These are phyloP conservation scores for Metschnikowia vanudenii DNA, from an alignment of 805 yeast genomes.

Conservation along the genomic window DNA sequence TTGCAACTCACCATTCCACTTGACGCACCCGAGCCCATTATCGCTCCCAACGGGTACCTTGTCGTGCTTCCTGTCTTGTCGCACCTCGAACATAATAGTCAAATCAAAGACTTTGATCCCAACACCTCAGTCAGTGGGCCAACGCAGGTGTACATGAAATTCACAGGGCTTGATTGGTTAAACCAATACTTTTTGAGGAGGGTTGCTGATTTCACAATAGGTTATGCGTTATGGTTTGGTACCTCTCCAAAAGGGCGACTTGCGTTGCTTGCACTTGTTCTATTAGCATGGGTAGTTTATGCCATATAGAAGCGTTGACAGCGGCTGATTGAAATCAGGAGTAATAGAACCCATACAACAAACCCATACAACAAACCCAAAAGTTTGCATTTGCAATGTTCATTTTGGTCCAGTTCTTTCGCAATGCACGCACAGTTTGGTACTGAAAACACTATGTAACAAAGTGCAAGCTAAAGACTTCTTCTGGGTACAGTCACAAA, in stretches of 20 bases:
- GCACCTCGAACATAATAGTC: conserved; percentile 7
- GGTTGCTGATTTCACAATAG: conserved; percentile 30
- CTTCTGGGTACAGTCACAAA: too few species aligned
- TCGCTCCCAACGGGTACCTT: conserved; percentile 18
- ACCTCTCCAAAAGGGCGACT: conserved; percentile 36
- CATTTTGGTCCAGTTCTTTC: too few species aligned
- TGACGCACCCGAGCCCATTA: conserved; percentile 31
- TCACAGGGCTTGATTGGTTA: conserved; percentile 32
- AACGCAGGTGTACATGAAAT: conserved; percentile 37
- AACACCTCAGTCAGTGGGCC: conserved; percentile 35
- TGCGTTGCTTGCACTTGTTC: conserved; percentile 18
- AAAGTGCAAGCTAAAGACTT: too few species aligned
- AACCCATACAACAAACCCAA: too few species aligned
- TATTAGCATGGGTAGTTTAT: conserved; percentile 16
- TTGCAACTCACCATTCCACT: conserved; percentile 49
- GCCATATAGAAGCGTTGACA: conserved; percentile 1
- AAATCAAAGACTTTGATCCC: conserved; percentile 11
- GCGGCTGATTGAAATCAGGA: too few species aligned
- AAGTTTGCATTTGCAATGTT: too few species aligned
- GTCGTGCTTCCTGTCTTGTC: conserved; percentile 14
- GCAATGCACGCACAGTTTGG: too few species aligned
- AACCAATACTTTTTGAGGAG: conserved; percentile 27
- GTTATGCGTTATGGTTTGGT: conserved; percentile 35
- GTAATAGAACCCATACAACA: too few species aligned
- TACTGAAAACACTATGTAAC: too few species aligned